Conservation (phyloP, 345 rosid species). For the Aquilaria yunnanensis region DNA sequence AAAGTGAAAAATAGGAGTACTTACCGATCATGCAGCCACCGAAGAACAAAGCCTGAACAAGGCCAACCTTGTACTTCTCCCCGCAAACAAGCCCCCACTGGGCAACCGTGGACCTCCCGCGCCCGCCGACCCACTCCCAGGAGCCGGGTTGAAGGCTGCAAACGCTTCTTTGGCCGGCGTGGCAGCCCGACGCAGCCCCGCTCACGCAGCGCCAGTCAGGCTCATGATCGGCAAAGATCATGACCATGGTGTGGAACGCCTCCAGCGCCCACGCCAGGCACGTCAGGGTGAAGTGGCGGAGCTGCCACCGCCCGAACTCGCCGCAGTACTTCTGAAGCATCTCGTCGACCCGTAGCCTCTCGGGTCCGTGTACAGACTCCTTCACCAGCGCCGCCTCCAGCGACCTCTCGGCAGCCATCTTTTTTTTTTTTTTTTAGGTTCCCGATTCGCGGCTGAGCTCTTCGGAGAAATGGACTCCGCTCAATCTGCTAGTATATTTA, state of each 20-base stretch:
- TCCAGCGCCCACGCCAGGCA: slow-evolving; percentile 83
- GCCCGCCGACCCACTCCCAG: slow-evolving; percentile 58
- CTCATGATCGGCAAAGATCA: slow-evolving; percentile 79
- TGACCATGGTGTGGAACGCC: slow-evolving; percentile 83
- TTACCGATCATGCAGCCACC: slow-evolving; percentile 85
- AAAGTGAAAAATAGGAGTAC: neutral
- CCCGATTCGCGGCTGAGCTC: too few species aligned
- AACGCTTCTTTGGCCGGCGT: slow-evolving; percentile 13
- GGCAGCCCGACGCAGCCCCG: slow-evolving; percentile 28
- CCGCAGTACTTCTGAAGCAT: slow-evolving; percentile 73
- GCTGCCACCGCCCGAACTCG: slow-evolving; percentile 83
- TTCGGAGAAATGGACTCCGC: too few species aligned
- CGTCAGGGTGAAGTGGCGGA: slow-evolving; percentile 65
- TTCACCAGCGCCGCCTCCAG: slow-evolving; percentile 25
- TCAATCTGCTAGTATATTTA: too few species aligned
- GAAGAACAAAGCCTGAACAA: slow-evolving; percentile 75
- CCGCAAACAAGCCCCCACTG: slow-evolving; percentile 77
- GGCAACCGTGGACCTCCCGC: slow-evolving; percentile 60
- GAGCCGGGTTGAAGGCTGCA: slow-evolving; percentile 49
- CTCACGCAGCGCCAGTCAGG: slow-evolving; percentile 40
- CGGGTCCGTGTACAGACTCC: slow-evolving; percentile 10
- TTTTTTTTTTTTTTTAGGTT: too few species aligned
- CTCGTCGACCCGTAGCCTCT: slow-evolving; percentile 53
- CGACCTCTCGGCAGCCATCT: too few species aligned
- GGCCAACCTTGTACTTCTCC: slow-evolving; percentile 64